These are phyloP conservation scores for Teratosphaeria viscida DNA, from an alignment of 2,329 filamentous ascomycete genomes.

Conservation along the genomic window DNA sequence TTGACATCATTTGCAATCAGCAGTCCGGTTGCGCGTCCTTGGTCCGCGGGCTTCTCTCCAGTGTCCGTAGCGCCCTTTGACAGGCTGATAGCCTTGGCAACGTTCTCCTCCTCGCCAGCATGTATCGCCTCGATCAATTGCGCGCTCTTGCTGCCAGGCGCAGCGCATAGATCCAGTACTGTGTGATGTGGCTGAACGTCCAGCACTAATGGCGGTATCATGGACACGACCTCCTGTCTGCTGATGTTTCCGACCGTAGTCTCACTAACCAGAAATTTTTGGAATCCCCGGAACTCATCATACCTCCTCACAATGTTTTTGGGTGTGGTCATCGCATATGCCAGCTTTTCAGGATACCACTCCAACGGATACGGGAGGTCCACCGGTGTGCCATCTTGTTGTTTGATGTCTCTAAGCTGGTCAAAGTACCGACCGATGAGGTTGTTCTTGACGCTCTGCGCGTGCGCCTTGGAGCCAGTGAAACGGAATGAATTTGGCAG, in stretches of 20 bases:
- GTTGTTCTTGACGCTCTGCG: conserved; percentile 80
- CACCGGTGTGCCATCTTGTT: conserved; percentile 66
- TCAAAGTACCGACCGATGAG: conserved; percentile 84
- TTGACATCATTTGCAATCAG: conserved; percentile 94
- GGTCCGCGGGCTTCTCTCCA: conserved; percentile 52
- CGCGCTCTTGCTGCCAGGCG: conserved; percentile 91
- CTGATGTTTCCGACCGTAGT: conserved; percentile 96
- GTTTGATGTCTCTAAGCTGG: conserved; percentile 64
- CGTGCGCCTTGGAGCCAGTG: conserved; percentile 89
- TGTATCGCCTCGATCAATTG: conserved; percentile 94
- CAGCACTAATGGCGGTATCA: conserved; percentile 93
- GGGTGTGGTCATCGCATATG: conserved; percentile 96
- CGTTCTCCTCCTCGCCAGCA: conserved; percentile 77
- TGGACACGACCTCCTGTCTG: conserved; percentile 93
- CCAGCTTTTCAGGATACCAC: conserved; percentile 92
- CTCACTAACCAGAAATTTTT: conserved; percentile 95
- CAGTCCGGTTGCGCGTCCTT: conserved; percentile 80
- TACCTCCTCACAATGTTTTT: conserved; percentile 94
- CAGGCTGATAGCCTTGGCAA: conserved; percentile 58
- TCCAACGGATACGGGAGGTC: conserved; percentile 70
- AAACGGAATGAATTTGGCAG: conserved; percentile 97
- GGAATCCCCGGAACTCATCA: conserved; percentile 86
- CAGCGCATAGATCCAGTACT: conserved; percentile 90
- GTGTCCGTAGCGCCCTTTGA: conserved; percentile 43
- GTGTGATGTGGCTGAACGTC: conserved; percentile 85